Percentiles rank a stretch among this genome's conserved stretches.
Evolutionary conservation across 116 monocot species (phyloP).

Genomic region (Cymodocea nodosa): DNA sequence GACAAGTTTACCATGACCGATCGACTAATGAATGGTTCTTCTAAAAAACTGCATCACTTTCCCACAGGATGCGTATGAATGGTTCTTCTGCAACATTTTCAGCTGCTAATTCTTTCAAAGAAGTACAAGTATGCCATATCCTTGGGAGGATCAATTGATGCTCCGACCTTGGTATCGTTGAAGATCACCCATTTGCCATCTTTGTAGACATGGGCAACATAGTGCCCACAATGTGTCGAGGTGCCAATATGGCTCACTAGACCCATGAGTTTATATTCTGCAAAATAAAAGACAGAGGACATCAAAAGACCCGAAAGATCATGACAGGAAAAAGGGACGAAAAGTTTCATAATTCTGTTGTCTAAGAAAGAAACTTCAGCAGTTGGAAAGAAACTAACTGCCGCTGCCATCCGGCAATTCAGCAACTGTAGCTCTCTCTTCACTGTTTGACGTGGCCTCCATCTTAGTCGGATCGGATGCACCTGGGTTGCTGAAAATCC

Average conservation of each 20-base stretch:
- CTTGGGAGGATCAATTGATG: conserved; percentile 65
- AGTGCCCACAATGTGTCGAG: conserved; percentile 91
- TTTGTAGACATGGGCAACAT: conserved; percentile 82
- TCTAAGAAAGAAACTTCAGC: too few species aligned
- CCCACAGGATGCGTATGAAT: too few species aligned
- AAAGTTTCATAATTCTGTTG: too few species aligned
- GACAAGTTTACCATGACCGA: too few species aligned
- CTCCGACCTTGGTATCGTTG: conserved; percentile 80
- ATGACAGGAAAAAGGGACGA: not conserved
- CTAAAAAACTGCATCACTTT: too few species aligned
- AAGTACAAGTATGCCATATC: conserved; percentile 93
- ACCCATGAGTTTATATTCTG: conserved; percentile 78
- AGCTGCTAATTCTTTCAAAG: conserved; percentile 44
- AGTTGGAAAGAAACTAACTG: conserved; percentile 34
- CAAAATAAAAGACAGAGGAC: conserved; percentile 1
- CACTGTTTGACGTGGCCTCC: conserved; percentile 36
- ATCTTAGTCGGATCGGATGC: conserved; percentile 33
- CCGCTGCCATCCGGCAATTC: conserved; percentile 77
- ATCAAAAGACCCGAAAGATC: too few species aligned
- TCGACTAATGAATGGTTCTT: too few species aligned
- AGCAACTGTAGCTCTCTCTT: conserved; percentile 19
- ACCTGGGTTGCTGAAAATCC: conserved; percentile 91
- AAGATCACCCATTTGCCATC: conserved; percentile 87
- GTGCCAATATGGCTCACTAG: conserved; percentile 89
- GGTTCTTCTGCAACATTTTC: too few species aligned